phyloP scores from a whole-genome alignment of 1,139 yeast species.

The Saccharomyces hybrid region DNA sequence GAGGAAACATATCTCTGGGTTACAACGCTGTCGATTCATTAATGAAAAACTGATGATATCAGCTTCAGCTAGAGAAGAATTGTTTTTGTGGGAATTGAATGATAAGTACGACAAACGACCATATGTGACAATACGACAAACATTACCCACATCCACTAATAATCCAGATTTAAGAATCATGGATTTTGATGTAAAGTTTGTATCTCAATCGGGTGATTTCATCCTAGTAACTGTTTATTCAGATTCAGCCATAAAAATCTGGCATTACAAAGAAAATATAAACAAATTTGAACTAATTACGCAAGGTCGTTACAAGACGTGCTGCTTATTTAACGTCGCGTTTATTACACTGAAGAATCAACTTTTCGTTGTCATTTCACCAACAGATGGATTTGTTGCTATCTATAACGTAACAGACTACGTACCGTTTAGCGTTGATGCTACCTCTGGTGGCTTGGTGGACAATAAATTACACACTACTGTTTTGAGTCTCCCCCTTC shows the following conservation, averaged over 20 bases:
- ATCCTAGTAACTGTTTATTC: constrained; percentile 70
- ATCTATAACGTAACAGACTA: constrained; percentile 46
- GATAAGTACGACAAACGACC: constrained; percentile 35
- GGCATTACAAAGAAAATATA: constrained; percentile 41
- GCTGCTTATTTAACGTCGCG: constrained; percentile 64
- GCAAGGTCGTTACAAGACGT: constrained; percentile 53
- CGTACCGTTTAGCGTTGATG: constrained; percentile 18
- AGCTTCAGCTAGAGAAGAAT: constrained; percentile 87
- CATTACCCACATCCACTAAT: constrained; percentile 41
- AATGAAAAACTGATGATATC: constrained; percentile 47
- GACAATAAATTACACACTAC: background rate
- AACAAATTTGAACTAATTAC: constrained; percentile 40
- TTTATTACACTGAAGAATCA: constrained; percentile 35
- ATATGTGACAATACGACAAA: constrained; percentile 39
- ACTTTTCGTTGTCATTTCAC: constrained; percentile 45
- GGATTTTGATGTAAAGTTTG: constrained; percentile 57
- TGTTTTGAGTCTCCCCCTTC: background rate
- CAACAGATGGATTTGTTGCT: constrained; percentile 78
- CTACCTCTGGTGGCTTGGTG: background rate
- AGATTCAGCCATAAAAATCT: constrained; percentile 66
- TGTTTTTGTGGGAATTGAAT: constrained; percentile 64
- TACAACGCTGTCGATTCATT: constrained; percentile 67
- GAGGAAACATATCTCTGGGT: constrained; percentile 80
- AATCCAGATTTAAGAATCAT: constrained; percentile 82
- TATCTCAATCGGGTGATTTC: constrained; percentile 31